Percentiles rank a stretch among this genome's conserved stretches.
These are phyloP conservation scores for Ogataea populi-albae DNA, from an alignment of 805 yeast genomes.

Conservation along the genomic window DNA sequence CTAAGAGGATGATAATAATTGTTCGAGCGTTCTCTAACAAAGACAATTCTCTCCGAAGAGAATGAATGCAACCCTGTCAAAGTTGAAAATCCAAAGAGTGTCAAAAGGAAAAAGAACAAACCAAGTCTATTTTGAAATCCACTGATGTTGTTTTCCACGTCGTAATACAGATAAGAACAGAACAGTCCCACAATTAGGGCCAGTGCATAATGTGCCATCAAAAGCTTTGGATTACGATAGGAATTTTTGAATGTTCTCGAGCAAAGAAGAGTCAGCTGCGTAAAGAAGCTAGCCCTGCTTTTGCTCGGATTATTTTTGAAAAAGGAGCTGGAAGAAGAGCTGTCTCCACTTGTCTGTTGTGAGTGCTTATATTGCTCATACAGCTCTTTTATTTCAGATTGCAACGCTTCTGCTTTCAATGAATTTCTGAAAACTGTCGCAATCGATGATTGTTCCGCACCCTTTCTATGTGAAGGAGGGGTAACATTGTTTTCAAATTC, in stretches of 20 bases:
- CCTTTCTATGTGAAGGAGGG: constrained; percentile 6
- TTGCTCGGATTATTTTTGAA: constrained; percentile 32
- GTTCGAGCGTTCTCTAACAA: constrained; percentile 90
- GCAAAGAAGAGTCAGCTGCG: constrained; percentile 72
- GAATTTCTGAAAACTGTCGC: constrained; percentile 31
- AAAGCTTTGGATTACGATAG: constrained; percentile 87
- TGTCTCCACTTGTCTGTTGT: constrained; percentile 10
- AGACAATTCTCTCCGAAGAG: constrained; percentile 82
- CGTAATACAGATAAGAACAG: constrained; percentile 82
- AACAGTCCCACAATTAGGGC: constrained; percentile 76
- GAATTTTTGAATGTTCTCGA: constrained; percentile 89
- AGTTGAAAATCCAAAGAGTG: constrained; percentile 92
- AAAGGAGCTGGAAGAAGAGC: constrained; percentile 22
- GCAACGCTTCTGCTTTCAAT: constrained; percentile 38
- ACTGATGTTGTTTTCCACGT: constrained; percentile 82
- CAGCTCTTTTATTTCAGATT: constrained; percentile 35
- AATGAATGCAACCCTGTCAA: constrained; percentile 89
- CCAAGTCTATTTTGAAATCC: constrained; percentile 97
- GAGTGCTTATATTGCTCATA: constrained; percentile 15
- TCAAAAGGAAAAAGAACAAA: constrained; percentile 82
- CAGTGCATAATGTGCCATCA: constrained; percentile 78
- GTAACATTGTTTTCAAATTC: constrained; percentile 50
- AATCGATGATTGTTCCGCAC: constrained; percentile 8
- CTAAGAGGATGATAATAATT: constrained; percentile 88
- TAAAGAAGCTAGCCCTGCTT: constrained; percentile 53